Percentiles rank a stretch among this genome's conserved stretches.
These are phyloP conservation scores for Aspergillus carlsbadensis DNA, from an alignment of 495 filamentous ascomycete species.

Conservation along the genomic window DNA sequence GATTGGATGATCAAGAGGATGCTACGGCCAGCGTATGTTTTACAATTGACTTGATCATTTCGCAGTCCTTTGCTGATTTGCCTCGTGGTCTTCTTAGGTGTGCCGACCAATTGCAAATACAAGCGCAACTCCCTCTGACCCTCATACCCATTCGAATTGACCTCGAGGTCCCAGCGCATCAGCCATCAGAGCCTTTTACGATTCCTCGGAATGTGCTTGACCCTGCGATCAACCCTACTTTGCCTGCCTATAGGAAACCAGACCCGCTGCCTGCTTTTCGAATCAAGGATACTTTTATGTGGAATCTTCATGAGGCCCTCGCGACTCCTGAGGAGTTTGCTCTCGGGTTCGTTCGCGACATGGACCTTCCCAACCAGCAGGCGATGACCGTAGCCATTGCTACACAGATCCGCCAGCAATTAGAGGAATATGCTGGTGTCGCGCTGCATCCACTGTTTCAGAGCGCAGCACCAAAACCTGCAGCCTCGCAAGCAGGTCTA, in stretches of 20 bases:
- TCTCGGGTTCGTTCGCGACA: conserved; percentile 82
- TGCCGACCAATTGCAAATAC: conserved; percentile 71
- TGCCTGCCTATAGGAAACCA: conserved; percentile 72
- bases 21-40: conserved; percentile 48
- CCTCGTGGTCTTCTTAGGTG: conserved; percentile 27
- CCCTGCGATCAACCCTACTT: conserved; percentile 58
- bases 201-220: conserved; percentile 60
- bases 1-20: conserved; percentile 90
- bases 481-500: conserved; percentile 33
- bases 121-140: conserved; percentile 80
- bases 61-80: conserved; percentile 16
- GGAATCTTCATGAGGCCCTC: conserved; percentile 94
- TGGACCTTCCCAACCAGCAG: conserved; percentile 79
- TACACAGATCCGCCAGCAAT: conserved; percentile 87
- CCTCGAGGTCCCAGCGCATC: conserved; percentile 80
- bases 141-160: conserved; percentile 97
- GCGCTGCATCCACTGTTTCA: conserved; percentile 91
- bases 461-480: conserved; percentile 43
- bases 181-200: conserved; percentile 70
- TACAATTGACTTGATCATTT: neutral
- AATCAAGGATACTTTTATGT: conserved; percentile 90
- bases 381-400: conserved; percentile 75
- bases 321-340: conserved; percentile 96
- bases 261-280: conserved; percentile 79
- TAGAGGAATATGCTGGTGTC: conserved; percentile 95